A percentile compares a stretch with the other conserved stretches of the same genome.
phyloP scores from a whole-genome alignment of 441 rosid genomes.

The Erodium chrysanthum region DNA sequence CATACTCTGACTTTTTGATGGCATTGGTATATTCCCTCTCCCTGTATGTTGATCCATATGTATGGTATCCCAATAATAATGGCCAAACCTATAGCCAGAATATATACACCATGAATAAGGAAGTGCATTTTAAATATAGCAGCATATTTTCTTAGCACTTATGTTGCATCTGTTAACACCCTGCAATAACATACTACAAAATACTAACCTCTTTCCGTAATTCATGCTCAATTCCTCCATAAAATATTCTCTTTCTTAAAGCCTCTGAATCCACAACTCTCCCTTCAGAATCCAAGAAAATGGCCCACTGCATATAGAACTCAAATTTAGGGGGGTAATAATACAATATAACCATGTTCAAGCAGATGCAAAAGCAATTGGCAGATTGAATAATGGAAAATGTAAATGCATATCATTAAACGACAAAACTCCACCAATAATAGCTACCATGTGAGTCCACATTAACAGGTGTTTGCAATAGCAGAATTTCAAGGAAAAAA shows the following conservation, averaged over 20 bases:
- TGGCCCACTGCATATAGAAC: conserved; percentile 52
- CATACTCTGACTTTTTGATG: conserved; percentile 56
- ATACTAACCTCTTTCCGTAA: conserved; percentile 68
- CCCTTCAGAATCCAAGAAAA: conserved; percentile 83
- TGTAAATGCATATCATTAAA: neutral
- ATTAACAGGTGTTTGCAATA: neutral
- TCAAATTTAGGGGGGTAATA: neutral
- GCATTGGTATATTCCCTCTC: conserved; percentile 69
- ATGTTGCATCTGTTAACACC: neutral
- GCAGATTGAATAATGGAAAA: neutral
- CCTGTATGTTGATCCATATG: conserved; percentile 71
- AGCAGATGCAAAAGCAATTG: too few relatives aligned
- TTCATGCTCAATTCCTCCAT: conserved; percentile 80
- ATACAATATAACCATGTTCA: too few relatives aligned
- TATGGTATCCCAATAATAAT: conserved; percentile 72
- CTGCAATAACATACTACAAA: conserved; percentile 9
- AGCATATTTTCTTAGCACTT: neutral
- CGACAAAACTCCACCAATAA: too few relatives aligned
- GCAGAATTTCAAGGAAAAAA: neutral
- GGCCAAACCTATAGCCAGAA: conserved; percentile 61
- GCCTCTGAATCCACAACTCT: conserved; percentile 62
- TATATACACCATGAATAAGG: too few relatives aligned
- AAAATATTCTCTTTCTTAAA: conserved; percentile 73
- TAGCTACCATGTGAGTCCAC: neutral
- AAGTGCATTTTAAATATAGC: neutral